phyloP scores from a whole-genome alignment of 352 stramenopile species.

The Globisporangium splendens region DNA sequence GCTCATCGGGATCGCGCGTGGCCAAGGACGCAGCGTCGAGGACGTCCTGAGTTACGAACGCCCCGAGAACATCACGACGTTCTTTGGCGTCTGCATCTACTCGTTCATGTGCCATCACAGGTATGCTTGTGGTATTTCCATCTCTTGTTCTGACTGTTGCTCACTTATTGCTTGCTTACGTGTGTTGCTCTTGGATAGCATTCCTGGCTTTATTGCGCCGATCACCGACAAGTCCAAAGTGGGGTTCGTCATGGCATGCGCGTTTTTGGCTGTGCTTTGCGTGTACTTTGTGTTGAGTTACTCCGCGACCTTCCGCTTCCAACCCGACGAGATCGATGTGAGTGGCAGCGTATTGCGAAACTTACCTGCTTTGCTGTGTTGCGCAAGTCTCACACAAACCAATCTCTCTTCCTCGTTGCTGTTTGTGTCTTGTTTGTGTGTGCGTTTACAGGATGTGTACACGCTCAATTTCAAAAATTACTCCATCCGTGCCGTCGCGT shows the following conservation, averaged over 20 bases:
- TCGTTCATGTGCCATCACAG: constrained; percentile 91
- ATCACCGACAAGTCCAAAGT: constrained; percentile 83
- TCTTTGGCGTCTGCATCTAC: constrained; percentile 88
- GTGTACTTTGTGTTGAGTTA: constrained; percentile 80
- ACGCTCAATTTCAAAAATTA: constrained; percentile 88
- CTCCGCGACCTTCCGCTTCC: constrained; percentile 79
- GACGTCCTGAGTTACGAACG: constrained; percentile 78
- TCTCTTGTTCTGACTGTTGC: too few relatives aligned
- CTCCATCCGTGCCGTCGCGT: constrained; percentile 69
- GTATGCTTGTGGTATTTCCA: constrained; percentile 18
- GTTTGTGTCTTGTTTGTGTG: constrained; percentile 1
- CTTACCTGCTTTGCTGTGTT: constrained; percentile 5
- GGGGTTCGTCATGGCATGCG: constrained; percentile 46
- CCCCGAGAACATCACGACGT: constrained; percentile 64
- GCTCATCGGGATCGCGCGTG: constrained; percentile 58
- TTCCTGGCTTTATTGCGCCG: constrained; percentile 77
- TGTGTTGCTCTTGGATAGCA: constrained; percentile 23
- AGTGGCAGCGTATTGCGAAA: constrained; percentile 11
- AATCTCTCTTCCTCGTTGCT: too few relatives aligned
- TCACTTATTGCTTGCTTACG: not conserved
- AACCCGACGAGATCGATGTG: constrained; percentile 76
- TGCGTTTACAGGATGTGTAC: constrained; percentile 73
- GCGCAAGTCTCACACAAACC: not conserved
- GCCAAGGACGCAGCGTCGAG: constrained; percentile 50
- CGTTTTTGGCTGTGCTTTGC: constrained; percentile 70